Evolutionary conservation across 441 rosid species (phyloP).

Genomic region (Corymbia citriodora): DNA sequence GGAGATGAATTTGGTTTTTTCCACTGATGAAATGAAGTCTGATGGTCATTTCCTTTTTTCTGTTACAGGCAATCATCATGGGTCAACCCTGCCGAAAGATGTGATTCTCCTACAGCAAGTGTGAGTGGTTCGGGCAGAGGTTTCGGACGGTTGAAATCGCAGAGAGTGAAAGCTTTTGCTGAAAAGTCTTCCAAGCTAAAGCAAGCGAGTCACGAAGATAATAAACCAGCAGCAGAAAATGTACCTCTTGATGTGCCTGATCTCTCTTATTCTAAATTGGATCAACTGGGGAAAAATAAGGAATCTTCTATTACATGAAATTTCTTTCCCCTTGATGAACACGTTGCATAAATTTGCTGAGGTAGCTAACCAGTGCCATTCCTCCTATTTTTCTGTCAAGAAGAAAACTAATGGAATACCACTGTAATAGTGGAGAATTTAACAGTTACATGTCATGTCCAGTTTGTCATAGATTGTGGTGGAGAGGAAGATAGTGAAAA

Average conservation of each 20-base stretch:
- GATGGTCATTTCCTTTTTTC: not conserved
- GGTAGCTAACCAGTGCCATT: not conserved
- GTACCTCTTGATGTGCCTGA: not conserved
- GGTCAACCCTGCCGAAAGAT: not conserved
- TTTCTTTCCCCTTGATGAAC: not conserved
- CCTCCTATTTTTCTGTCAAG: not conserved
- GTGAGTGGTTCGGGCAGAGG: not conserved
- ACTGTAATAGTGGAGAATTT: not conserved
- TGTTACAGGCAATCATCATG: slow-evolving; percentile 11
- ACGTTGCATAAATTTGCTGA: not conserved
- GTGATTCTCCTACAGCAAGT: slow-evolving; percentile 1
- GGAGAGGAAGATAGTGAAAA: slow-evolving; percentile 60
- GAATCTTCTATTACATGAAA: not conserved
- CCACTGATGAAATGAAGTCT: not conserved
- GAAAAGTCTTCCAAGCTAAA: slow-evolving; percentile 28
- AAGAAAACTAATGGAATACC: not conserved
- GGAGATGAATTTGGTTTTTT: not conserved
- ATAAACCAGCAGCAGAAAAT: slow-evolving; percentile 7
- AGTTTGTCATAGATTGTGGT: slow-evolving; percentile 89
- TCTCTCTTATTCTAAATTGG: slow-evolving; percentile 8
- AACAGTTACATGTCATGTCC: slow-evolving; percentile 3
- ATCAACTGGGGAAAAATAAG: slow-evolving; percentile 13
- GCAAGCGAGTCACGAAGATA: slow-evolving; percentile 11
- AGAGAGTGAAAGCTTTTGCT: slow-evolving; percentile 46
- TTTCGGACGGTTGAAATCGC: slow-evolving; percentile 53